Evolutionary conservation across 179 eudicot species (phyloP).

Genomic region (Drosera spatulata): DNA sequence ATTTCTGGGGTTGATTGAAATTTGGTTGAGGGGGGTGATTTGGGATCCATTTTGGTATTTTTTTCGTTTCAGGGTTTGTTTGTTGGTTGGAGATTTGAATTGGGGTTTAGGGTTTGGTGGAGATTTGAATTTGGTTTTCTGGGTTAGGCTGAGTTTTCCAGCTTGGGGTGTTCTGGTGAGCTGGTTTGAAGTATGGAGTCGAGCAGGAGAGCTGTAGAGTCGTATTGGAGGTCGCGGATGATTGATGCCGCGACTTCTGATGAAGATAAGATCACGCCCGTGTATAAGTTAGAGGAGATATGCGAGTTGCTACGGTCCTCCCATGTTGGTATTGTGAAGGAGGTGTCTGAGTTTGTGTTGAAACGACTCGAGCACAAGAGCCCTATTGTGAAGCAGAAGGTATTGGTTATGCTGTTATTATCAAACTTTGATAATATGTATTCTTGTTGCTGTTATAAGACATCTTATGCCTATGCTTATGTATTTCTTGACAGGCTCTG

Average conservation of each 20-base stretch:
- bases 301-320: conserved; percentile 76
- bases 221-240: conserved; percentile 91
- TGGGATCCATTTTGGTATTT: neutral
- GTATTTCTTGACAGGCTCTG: conserved; percentile 40
- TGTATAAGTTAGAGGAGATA: conserved; percentile 88
- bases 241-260: conserved; percentile 89
- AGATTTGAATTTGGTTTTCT: neutral
- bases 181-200: conserved; percentile 48
- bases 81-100: neutral
- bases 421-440: too few species aligned
- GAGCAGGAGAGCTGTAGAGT: conserved; percentile 94
- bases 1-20: neutral
- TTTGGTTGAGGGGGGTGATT: neutral
- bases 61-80: neutral
- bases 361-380: conserved; percentile 82
- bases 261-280: conserved; percentile 88
- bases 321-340: conserved; percentile 61
- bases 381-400: conserved; percentile 19
- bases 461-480: neutral
- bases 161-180: neutral
- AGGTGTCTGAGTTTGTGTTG: conserved; percentile 64
- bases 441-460: neutral
- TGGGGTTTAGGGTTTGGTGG: neutral
- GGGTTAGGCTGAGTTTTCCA: neutral
- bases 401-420: too few species aligned